Percentiles rank a stretch among this genome's conserved stretches.
phyloP scores from a whole-genome alignment of 805 yeast species.

The Priceomyces carsonii region DNA sequence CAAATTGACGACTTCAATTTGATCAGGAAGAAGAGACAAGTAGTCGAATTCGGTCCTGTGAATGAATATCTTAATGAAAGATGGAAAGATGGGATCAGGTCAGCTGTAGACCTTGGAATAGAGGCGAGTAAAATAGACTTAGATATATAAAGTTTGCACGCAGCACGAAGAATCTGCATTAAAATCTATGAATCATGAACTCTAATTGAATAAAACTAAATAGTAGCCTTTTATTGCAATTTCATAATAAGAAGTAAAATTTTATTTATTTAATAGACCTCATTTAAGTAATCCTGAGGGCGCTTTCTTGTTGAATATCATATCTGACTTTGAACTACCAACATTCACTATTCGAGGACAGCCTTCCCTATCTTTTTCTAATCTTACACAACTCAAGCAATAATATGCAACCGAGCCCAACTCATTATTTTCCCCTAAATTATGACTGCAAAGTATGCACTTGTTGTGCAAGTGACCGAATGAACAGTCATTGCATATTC shows the following conservation, averaged over 20 bases:
- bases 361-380: conserved; percentile 86
- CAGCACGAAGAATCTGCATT: no score
- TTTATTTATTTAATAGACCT: no score
- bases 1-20: conserved; percentile 43
- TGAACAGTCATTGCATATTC: conserved; percentile 84
- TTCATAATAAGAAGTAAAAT: no score
- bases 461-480: conserved; percentile 62
- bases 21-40: conserved; percentile 45
- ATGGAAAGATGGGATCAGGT: conserved; percentile 52
- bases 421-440: conserved; percentile 53
- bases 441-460: conserved; percentile 78
- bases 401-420: conserved; percentile 58
- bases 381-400: conserved; percentile 79
- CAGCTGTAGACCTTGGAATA: conserved; percentile 36
- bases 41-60: conserved; percentile 41
- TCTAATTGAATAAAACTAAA: no score
- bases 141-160: conserved; percentile 10
- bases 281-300: no score
- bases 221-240: no score
- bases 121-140: conserved; percentile 21
- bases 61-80: conserved; percentile 45
- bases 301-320: conserved; percentile 56
- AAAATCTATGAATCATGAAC: no score
- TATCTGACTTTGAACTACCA: conserved; percentile 74
- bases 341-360: conserved; percentile 84